Evolutionary conservation across 2,329 filamentous ascomycete species (phyloP), one percentile per base, ranked within the genome.

Genomic region (Arthrobotrys pseudoclavata): DNA sequence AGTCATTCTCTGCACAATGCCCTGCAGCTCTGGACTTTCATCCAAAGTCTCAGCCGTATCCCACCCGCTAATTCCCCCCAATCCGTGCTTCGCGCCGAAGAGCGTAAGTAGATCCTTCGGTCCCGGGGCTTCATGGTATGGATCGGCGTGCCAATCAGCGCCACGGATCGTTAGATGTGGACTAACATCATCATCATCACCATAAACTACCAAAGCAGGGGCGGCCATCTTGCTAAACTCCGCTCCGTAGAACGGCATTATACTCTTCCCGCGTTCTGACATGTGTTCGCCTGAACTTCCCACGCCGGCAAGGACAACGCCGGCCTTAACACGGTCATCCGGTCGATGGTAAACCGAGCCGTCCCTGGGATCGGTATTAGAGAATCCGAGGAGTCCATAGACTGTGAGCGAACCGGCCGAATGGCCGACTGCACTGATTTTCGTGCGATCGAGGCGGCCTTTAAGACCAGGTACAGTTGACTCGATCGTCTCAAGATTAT

Each of bases 31-130:
- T 0, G 82, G 82, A 47, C 82, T 82, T 80, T 84, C 83, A 64
- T 85, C 84, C 31, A 26, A 42, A 0, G 82, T 82, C 80, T 84
- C 84, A 3, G 24, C 77, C 2, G 82, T 80, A 72, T 85, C 84
- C 82, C 82, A 85, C 0, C 84, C 83, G 18, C 81, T 81, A 12
- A 86, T 81, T 0, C 84, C 84, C 1, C 84, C 84, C 24, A 86
- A 81, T 2, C 82, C 82, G 64, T 86, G 84, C 69, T 80, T 82
- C 0, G 77, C 84, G 10, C 82, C 83, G 22, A 81, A 82, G 9
- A 85, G 63, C 26, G 79, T 82, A 4, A 85, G 77, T 64, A 85
- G 74, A 37, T 81, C 81, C 76, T 85, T 85, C 1, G 82, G 79
- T 0, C 84, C 84, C 0, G 82, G 80, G 12, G 82, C 80, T 2